Evolutionary conservation across 306 rosid genomes (phyloP), one percentile per base, ranked within the genome.

Genomic region (Dryas drummondii): DNA sequence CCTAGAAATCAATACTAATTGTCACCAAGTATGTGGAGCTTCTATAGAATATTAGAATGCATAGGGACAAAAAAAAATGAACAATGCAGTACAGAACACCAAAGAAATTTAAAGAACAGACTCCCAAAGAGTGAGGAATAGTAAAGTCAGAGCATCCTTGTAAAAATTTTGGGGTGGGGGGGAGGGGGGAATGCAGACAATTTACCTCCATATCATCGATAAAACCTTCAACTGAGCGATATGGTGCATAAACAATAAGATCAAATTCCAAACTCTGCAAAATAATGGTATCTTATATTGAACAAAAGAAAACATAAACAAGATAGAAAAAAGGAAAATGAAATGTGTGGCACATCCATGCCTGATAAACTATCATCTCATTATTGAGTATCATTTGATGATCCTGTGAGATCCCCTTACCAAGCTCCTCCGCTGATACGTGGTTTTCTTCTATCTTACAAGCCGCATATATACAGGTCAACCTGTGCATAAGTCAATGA

Each of bases 401-500:
- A 82, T 96, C 99, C 90, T 96, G 97, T 32, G 96, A 90, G 80
- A 96, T 96, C 85, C 99, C 98, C 88, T 92, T 92, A 83, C 99
- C 99, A 61, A 92, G 93, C 99, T 94, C 99, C 93, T 96, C 99
- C n/a, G 97, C 98, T 49, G 99, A 94, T 9, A 94, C 98, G 59
- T 92, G 99, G 79, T 88, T 96, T 87, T 94, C 99, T 89, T 94
- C 99, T 83, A 94, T 92, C 86, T 94, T 94, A 83, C 99, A 94
- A 81, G 97, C 93, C 64, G 93, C 97, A 80, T 94, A 94, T 78
- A 94, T 92, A 82, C 99, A 94, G 67, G 99, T 94, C 81, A 94
- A 84, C 97, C 99, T 94, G 91, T 78, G 78, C 37, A 81, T 64
- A 47, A 50, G 68, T 44, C 45, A 51, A 58, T 52, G 0, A 50